Percentiles rank a stretch among this genome's conserved stretches.
Evolutionary conservation across 169 alveolate genomes (phyloP).

Genomic region (Cryptosporidium ryanae): DNA sequence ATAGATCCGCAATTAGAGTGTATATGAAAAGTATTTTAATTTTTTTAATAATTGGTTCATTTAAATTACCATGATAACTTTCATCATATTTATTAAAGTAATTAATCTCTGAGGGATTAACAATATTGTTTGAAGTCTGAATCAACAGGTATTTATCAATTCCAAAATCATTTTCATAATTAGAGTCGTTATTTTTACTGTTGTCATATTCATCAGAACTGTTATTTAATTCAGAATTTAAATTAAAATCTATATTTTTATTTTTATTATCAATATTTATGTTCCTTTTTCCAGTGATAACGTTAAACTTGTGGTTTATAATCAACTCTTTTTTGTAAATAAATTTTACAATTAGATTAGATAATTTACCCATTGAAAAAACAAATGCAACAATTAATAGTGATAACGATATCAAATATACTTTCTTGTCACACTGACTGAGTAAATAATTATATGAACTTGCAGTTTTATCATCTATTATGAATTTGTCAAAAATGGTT

Average conservation of each 20-base stretch:
- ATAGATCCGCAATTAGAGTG: slow-evolving; percentile 18
- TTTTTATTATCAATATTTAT: neutral
- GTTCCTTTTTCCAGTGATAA: neutral
- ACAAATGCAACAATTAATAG: slow-evolving; percentile 4
- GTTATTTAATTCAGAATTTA: too few relatives aligned
- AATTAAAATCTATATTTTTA: too few relatives aligned
- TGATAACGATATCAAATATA: slow-evolving; percentile 22
- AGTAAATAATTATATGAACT: neutral
- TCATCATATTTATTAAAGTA: too few relatives aligned
- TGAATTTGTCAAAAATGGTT: too few relatives aligned
- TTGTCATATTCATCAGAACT: too few relatives aligned
- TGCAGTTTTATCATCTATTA: neutral
- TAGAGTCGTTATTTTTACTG: too few relatives aligned
- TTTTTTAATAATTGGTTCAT: neutral
- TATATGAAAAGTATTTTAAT: neutral
- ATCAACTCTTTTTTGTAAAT: slow-evolving; percentile 14
- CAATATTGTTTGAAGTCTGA: too few relatives aligned
- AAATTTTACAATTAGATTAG: slow-evolving; percentile 35
- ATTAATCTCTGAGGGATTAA: neutral
- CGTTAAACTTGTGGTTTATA: neutral
- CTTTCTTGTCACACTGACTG: neutral
- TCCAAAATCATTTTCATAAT: too few relatives aligned
- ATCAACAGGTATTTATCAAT: too few relatives aligned
- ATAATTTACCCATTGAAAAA: slow-evolving; percentile 59
- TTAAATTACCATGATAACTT: too few relatives aligned